phyloP scores from a whole-genome alignment of 495 filamentous ascomycete species.

The Talaromyces stipitatus region DNA sequence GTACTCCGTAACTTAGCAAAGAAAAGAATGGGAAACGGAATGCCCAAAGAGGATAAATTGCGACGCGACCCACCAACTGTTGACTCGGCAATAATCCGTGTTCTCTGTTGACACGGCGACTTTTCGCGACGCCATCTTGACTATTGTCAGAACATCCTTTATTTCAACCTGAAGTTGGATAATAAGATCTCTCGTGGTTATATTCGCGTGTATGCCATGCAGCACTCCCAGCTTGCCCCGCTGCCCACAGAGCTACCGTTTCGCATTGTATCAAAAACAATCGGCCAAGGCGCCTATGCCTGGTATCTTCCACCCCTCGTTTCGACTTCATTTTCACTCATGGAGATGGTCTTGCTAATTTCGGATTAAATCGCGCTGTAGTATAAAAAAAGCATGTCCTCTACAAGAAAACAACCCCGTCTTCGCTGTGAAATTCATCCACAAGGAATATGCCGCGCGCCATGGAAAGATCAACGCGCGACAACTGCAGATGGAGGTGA shows the following conservation, averaged over 20 bases:
- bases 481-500: conserved; percentile 83
- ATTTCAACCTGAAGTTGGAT: too few species aligned
- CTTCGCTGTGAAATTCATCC: conserved; percentile 97
- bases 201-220: conserved; percentile 32
- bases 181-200: too few species aligned
- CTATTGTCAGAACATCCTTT: background rate
- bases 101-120: background rate
- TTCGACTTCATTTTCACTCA: background rate
- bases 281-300: conserved; percentile 93
- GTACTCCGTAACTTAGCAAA: too few species aligned
- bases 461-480: conserved; percentile 83
- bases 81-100: background rate
- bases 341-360: background rate
- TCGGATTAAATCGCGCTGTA: conserved; percentile 21
- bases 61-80: conserved; percentile 18
- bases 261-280: conserved; percentile 89
- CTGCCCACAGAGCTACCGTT: conserved; percentile 84
- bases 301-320: conserved; percentile 47
- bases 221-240: conserved; percentile 82
- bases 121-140: conserved; percentile 4
- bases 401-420: conserved; percentile 59
- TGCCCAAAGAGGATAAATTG: conserved; percentile 43
- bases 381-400: conserved; percentile 90
- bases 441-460: conserved; percentile 86
- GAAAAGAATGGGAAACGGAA: conserved; percentile 9